These are phyloP conservation scores for Xylaria sp. DNA, from an alignment of 2,329 filamentous ascomycete genomes.

Conservation along the genomic window DNA sequence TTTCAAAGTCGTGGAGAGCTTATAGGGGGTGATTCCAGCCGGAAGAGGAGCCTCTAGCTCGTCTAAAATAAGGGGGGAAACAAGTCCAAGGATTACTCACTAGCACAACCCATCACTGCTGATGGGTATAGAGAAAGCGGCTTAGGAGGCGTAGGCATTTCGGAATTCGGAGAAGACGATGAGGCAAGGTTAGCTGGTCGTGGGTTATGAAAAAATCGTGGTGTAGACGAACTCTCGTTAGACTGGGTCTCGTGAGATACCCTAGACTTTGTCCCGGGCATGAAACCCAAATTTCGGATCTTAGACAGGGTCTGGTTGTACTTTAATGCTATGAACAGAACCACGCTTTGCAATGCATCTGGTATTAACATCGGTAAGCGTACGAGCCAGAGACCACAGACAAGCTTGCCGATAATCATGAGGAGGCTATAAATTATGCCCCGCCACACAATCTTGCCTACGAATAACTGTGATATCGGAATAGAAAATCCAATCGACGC, in stretches of 20 bases:
- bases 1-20: background rate
- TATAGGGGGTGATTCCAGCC: background rate
- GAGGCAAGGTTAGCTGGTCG: background rate
- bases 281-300: conserved; percentile 24
- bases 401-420: conserved; percentile 72
- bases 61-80: background rate
- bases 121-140: conserved; percentile 74
- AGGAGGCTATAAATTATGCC: conserved; percentile 77
- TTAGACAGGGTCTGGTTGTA: conserved; percentile 33
- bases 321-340: conserved; percentile 22
- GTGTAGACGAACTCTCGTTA: background rate
- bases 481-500: conserved; percentile 80
- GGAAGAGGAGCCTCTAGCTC: background rate
- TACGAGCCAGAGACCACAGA: conserved; percentile 69
- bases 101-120: conserved; percentile 71
- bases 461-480: conserved; percentile 76
- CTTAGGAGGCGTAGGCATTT: conserved; percentile 51
- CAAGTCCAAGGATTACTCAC: background rate
- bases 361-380: conserved; percentile 46
- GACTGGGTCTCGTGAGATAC: conserved; percentile 6
- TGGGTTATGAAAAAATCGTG: background rate
- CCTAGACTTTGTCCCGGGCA: background rate
- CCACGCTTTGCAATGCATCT: conserved; percentile 12
- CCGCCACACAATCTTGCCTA: conserved; percentile 71
- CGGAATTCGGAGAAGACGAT: background rate